A percentile compares a stretch with the other conserved stretches of the same genome.
These are phyloP conservation scores for Penicillium expansum DNA, from an alignment of 2,329 filamentous ascomycete species.

Conservation along the genomic window DNA sequence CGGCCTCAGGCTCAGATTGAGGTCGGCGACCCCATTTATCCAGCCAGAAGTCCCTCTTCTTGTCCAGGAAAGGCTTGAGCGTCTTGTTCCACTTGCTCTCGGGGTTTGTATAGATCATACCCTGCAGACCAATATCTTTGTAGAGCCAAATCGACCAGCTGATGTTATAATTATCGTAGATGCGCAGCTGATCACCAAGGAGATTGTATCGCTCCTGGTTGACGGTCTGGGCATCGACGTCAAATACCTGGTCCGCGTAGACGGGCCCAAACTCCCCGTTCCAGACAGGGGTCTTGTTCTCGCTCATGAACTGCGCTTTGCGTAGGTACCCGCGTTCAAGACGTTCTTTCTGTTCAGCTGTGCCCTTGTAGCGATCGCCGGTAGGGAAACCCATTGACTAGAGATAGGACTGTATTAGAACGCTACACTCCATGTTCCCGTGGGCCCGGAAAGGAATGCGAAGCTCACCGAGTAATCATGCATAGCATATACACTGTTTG, in stretches of 20 bases:
- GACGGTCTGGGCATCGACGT: constrained; percentile 37
- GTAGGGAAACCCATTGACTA: constrained; percentile 45
- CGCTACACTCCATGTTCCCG: not conserved
- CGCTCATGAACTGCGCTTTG: constrained; percentile 50
- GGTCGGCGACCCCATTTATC: constrained; percentile 55
- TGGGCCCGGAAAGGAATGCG: not conserved
- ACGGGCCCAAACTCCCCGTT: constrained; percentile 55
- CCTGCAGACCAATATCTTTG: constrained; percentile 58
- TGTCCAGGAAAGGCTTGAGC: constrained; percentile 53
- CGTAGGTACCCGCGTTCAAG: constrained; percentile 46
- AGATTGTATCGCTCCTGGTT: constrained; percentile 49
- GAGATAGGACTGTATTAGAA: not conserved
- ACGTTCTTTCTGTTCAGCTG: constrained; percentile 39
- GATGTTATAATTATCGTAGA: constrained; percentile 53
- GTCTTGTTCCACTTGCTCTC: constrained; percentile 51
- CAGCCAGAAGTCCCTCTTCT: constrained; percentile 54
- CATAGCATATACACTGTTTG: constrained; percentile 48
- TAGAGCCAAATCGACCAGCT: constrained; percentile 62
- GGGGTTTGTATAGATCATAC: constrained; percentile 53
- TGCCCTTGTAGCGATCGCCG: constrained; percentile 43
- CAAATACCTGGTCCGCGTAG: constrained; percentile 31
- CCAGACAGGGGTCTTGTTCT: constrained; percentile 47
- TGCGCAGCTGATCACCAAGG: constrained; percentile 48
- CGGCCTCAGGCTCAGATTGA: constrained; percentile 45
- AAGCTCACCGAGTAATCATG: constrained; percentile 42